Evolutionary conservation across 1,284 basidiomycete genomes (phyloP).

Genomic region (Ustanciosporium gigantosporum): DNA sequence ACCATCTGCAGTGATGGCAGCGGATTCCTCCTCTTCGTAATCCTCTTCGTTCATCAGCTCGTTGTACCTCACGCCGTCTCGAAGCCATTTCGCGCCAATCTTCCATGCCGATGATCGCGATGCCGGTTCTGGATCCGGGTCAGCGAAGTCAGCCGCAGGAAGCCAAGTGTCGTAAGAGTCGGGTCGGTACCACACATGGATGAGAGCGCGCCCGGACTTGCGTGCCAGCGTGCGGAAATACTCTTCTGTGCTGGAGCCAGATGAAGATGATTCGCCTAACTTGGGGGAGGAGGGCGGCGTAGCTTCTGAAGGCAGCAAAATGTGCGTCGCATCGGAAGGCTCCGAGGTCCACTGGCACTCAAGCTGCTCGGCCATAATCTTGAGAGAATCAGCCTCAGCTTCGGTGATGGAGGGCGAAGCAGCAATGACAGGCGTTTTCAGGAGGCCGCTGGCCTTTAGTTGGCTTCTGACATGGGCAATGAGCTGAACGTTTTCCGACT

Average conservation of each 20-base stretch:
- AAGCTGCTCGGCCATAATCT: constrained; percentile 40
- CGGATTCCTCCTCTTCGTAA: constrained; percentile 54
- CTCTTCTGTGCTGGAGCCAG: constrained; percentile 32
- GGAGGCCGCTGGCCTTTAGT: constrained; percentile 28
- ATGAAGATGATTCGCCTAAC: constrained; percentile 12
- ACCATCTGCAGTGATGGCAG: constrained; percentile 7
- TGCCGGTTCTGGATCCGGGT: constrained; percentile 57
- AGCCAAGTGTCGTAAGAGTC: constrained; percentile 62
- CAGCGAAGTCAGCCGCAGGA: constrained; percentile 56
- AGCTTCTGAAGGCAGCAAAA: constrained; percentile 44
- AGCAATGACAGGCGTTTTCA: constrained; percentile 40
- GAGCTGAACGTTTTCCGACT: constrained; percentile 40
- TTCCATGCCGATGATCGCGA: constrained; percentile 42
- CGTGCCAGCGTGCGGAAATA: constrained; percentile 59
- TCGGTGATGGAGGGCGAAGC: constrained; percentile 44
- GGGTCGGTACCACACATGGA: constrained; percentile 61
- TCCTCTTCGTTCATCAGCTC: constrained; percentile 61
- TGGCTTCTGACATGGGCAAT: constrained; percentile 42
- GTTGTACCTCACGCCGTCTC: constrained; percentile 55
- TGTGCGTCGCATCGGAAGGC: constrained; percentile 42
- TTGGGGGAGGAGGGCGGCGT: constrained; percentile 43
- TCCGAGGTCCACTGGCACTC: constrained; percentile 54
- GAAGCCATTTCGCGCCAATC: constrained; percentile 53
- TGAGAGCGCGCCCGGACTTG: constrained; percentile 51
- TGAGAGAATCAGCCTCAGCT: constrained; percentile 48